Conservation (phyloP, 2,329 filamentous ascomycete species). For the Canariomyces notabilis region DNA sequence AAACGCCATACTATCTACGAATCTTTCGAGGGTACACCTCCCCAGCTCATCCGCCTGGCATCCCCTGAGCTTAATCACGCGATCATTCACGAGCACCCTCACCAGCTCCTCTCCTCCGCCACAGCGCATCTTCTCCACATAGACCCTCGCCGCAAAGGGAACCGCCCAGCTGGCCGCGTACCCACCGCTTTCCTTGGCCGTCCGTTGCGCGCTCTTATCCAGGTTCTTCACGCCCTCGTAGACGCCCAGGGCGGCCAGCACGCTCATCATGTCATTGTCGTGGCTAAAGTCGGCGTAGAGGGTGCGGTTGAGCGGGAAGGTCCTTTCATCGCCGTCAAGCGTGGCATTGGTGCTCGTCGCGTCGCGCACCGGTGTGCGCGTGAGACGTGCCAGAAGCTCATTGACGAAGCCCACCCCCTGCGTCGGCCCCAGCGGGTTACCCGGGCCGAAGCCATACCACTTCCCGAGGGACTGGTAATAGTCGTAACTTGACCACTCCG, state of each 20-base stretch:
- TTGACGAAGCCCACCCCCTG: slow-evolving; percentile 86
- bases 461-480: slow-evolving; percentile 78
- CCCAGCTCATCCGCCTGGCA: slow-evolving; percentile 68
- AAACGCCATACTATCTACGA: slow-evolving; percentile 72
- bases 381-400: slow-evolving; percentile 79
- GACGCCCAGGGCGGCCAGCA: slow-evolving; percentile 72
- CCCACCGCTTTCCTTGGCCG: slow-evolving; percentile 53
- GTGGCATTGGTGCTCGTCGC: slow-evolving; percentile 73
- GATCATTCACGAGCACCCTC: slow-evolving; percentile 76
- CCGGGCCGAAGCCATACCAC: slow-evolving; percentile 75
- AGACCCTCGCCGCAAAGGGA: slow-evolving; percentile 74
- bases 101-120: slow-evolving; percentile 61
- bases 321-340: slow-evolving; percentile 59
- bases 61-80: slow-evolving; percentile 65
- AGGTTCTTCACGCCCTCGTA: slow-evolving; percentile 64
- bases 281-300: slow-evolving; percentile 90
- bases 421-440: slow-evolving; percentile 73
- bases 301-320: slow-evolving; percentile 65
- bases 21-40: slow-evolving; percentile 63
- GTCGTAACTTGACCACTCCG: slow-evolving; percentile 74
- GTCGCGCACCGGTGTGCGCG: slow-evolving; percentile 62
- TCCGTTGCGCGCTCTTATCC: slow-evolving; percentile 45
- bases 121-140: slow-evolving; percentile 84
- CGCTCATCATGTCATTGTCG: slow-evolving; percentile 77
- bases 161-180: slow-evolving; percentile 76